Conservation (phyloP, 371 early-diverging fungal species). For the Mortierella sp. region DNA sequence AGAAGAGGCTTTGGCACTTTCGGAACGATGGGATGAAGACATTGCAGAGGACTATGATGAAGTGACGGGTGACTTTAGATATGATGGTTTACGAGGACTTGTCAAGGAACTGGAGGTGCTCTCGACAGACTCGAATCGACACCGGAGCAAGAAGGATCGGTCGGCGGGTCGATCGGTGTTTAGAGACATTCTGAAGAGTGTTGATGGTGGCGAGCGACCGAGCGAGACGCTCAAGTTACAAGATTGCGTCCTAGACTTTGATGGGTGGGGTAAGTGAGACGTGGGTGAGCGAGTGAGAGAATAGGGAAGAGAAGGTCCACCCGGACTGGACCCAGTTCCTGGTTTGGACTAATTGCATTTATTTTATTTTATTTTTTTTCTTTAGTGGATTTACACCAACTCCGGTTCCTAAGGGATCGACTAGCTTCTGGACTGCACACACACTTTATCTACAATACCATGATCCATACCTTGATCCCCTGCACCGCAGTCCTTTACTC, state of each 20-base stretch:
- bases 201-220: conserved; percentile 48
- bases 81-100: conserved; percentile 64
- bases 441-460: conserved; percentile 17
- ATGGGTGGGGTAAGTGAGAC: conserved; percentile 51
- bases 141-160: conserved; percentile 63
- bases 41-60: conserved; percentile 38
- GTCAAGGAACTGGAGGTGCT: conserved; percentile 59
- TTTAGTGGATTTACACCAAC: conserved; percentile 20
- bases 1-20: background rate
- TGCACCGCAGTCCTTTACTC: background rate
- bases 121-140: conserved; percentile 63
- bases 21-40: conserved; percentile 5
- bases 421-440: conserved; percentile 40
- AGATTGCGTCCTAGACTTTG: conserved; percentile 32
- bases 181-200: conserved; percentile 66
- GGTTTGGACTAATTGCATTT: too few species aligned
- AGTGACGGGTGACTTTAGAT: conserved; percentile 32
- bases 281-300: too few species aligned
- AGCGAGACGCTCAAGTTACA: background rate
- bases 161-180: conserved; percentile 68
- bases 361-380: conserved; percentile 1
- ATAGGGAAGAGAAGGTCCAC: too few species aligned
- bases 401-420: conserved; percentile 41
- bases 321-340: too few species aligned
- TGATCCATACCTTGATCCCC: background rate